These are phyloP conservation scores for Gastrolobium villosum DNA, from an alignment of 306 rosid genomes.

Conservation along the genomic window DNA sequence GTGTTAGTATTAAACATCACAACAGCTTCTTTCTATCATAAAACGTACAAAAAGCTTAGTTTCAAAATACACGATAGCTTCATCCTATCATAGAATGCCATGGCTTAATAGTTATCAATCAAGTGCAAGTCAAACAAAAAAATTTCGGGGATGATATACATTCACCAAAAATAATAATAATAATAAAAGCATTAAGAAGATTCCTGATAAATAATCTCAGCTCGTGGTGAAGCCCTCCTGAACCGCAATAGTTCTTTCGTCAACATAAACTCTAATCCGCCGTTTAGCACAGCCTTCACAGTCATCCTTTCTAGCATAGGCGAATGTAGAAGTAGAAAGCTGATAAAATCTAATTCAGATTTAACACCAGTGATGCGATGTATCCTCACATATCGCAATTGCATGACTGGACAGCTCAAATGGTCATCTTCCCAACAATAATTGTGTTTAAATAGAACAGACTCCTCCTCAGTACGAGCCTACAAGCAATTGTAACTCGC, in stretches of 20 bases:
- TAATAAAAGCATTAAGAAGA: slow-evolving; percentile 42
- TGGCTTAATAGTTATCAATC: background rate
- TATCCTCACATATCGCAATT: slow-evolving; percentile 58
- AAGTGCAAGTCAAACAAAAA: background rate
- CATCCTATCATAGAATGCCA: slow-evolving; percentile 1
- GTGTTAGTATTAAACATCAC: background rate
- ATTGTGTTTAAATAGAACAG: background rate
- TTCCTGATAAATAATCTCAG: slow-evolving; percentile 65
- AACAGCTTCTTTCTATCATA: background rate
- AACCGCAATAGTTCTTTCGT: slow-evolving; percentile 60
- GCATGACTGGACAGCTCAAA: slow-evolving; percentile 46
- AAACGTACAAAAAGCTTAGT: background rate
- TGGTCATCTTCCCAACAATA: slow-evolving; percentile 46
- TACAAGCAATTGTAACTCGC: slow-evolving; percentile 36
- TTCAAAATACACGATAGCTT: background rate
- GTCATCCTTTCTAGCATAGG: slow-evolving; percentile 67
- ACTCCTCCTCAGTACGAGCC: slow-evolving; percentile 58
- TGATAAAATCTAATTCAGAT: slow-evolving; percentile 65
- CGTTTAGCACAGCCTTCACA: slow-evolving; percentile 56
- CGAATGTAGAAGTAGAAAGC: slow-evolving; percentile 57
- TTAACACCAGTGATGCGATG: slow-evolving; percentile 54
- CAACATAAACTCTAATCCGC: slow-evolving; percentile 52
- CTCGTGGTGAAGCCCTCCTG: slow-evolving; percentile 61
- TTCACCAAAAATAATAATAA: background rate
- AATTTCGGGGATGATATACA: background rate